phyloP scores from a whole-genome alignment of 495 filamentous ascomycete species.

The Thermothielavioides terrestris region DNA sequence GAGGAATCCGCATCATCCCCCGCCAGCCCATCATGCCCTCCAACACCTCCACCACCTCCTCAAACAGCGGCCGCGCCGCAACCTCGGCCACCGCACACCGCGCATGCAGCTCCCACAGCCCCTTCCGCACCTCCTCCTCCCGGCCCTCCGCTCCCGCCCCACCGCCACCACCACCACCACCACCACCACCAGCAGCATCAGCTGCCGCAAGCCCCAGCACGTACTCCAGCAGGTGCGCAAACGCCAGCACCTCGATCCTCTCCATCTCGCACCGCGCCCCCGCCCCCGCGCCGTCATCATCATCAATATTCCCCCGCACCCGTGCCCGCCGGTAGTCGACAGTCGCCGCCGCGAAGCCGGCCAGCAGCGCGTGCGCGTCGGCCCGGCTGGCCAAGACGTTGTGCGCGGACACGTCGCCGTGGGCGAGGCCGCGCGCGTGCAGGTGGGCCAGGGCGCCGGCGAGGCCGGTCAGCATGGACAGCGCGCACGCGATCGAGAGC shows the following conservation, averaged over 20 bases:
- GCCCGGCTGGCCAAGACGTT: constrained; percentile 34
- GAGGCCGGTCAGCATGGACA: constrained; percentile 31
- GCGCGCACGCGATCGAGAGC: constrained; percentile 14
- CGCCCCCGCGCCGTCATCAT: not conserved
- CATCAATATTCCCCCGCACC: not conserved
- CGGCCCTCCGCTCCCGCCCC: not conserved
- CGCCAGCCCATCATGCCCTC: constrained; percentile 25
- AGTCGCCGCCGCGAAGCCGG: constrained; percentile 38
- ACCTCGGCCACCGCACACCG: constrained; percentile 12
- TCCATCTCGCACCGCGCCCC: constrained; percentile 20
- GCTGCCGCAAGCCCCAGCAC: constrained; percentile 21
- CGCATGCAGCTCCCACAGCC: constrained; percentile 11
- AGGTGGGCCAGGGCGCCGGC: constrained; percentile 34
- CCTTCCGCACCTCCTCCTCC: constrained; percentile 3
- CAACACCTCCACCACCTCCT: constrained; percentile 21
- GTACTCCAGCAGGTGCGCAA: constrained; percentile 37
- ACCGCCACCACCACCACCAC: not conserved
- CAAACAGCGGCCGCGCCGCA: constrained; percentile 16
- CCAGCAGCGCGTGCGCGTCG: constrained; percentile 33
- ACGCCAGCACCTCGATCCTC: constrained; percentile 38
- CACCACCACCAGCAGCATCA: not conserved
- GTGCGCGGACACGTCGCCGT: constrained; percentile 38
- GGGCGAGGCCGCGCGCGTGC: constrained; percentile 32
- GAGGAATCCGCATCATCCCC: constrained; percentile 28
- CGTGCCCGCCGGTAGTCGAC: constrained; percentile 25